Conservation (phyloP, 202 grass and related monocot species). For the Panicum hallii region DNA sequence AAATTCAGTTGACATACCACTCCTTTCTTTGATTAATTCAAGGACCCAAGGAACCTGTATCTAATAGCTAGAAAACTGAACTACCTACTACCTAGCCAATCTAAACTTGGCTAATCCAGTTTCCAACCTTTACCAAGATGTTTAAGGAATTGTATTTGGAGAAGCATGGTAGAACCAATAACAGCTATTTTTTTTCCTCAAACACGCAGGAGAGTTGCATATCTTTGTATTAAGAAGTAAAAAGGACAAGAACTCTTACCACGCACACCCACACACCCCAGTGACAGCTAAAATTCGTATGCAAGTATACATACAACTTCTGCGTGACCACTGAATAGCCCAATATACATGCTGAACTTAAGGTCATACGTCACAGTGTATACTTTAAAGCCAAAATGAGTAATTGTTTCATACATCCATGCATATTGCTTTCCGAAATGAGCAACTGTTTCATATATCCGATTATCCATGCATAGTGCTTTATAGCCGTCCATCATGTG, state of each 20-base stretch:
- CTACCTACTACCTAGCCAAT: slow-evolving; percentile 1
- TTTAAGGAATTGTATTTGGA: slow-evolving; percentile 20
- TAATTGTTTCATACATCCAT: slow-evolving; percentile 1
- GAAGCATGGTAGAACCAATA: slow-evolving; percentile 9
- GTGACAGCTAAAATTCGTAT: not conserved
- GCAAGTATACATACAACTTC: not conserved
- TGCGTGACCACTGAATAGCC: not conserved
- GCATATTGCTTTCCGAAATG: not conserved
- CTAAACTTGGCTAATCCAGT: slow-evolving; percentile 2
- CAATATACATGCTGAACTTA: not conserved
- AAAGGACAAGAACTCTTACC: too few species aligned
- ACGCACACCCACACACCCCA: too few species aligned
- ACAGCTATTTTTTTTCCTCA: not conserved
- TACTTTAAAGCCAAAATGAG: slow-evolving; percentile 7
- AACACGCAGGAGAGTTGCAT: too few species aligned
- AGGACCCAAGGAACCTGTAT: slow-evolving; percentile 6
- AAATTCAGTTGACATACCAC: not conserved
- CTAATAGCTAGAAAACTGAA: slow-evolving; percentile 25
- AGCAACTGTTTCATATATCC: slow-evolving; percentile 2
- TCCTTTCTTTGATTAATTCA: slow-evolving; percentile 37
- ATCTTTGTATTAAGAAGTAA: too few species aligned
- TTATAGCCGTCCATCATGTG: not conserved
- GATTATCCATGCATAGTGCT: not conserved
- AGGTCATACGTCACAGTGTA: not conserved
- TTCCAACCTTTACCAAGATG: slow-evolving; percentile 28